phyloP scores from a whole-genome alignment of 2,329 filamentous ascomycete species.

The Plectosphaerella sp. region DNA sequence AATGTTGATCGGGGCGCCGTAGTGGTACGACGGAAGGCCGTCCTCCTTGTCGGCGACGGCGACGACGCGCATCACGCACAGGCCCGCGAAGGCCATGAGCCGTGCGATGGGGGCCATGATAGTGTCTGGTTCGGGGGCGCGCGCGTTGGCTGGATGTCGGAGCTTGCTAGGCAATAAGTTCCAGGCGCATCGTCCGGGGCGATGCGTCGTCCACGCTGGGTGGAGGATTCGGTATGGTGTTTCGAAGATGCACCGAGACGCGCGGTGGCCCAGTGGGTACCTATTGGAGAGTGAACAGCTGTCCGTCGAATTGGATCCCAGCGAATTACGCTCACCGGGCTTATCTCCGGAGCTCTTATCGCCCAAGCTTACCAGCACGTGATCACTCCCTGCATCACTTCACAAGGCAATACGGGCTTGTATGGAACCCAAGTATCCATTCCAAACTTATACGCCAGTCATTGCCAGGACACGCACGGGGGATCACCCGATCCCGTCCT shows the following conservation, averaged over 20 bases:
- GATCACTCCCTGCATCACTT: too few species aligned
- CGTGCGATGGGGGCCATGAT: conserved; percentile 4
- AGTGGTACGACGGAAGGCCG: conserved; percentile 57
- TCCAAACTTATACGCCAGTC: not conserved
- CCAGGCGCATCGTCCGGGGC: not conserved
- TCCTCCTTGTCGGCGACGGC: conserved; percentile 28
- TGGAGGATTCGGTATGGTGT: not conserved
- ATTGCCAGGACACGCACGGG: not conserved
- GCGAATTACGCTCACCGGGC: not conserved
- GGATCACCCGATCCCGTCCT: not conserved
- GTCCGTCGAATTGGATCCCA: not conserved
- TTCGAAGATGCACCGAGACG: not conserved
- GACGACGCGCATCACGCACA: conserved; percentile 13
- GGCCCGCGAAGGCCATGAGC: conserved; percentile 5
- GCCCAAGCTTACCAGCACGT: not conserved
- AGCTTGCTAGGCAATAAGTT: too few species aligned
- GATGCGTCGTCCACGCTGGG: not conserved
- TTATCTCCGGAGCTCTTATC: not conserved
- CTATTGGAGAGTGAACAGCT: not conserved
- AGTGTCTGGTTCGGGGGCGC: not conserved
- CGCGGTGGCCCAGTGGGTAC: not conserved
- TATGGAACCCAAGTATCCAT: not conserved
- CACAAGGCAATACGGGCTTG: too few species aligned
- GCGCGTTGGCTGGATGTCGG: not conserved
- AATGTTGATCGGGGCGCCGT: conserved; percentile 63